Evolutionary conservation across 495 filamentous ascomycete genomes (phyloP).

Genomic region (Aspergillus funiculosus): DNA sequence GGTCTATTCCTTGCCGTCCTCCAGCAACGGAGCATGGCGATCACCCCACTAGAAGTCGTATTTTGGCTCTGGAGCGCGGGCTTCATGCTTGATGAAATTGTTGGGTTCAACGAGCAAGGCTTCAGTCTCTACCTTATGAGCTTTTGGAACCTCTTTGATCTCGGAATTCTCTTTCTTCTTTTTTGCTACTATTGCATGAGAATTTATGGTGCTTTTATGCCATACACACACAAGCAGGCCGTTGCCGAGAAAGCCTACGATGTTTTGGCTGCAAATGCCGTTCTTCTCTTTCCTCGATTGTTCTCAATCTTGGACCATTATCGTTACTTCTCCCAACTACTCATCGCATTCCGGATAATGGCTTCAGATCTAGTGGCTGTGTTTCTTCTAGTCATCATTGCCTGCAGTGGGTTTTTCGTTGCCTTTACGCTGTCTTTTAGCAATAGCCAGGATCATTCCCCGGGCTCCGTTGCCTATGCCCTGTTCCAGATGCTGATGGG

Average conservation of each 20-base stretch:
- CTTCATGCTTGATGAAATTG: slow-evolving; percentile 93
- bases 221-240: slow-evolving; percentile 55
- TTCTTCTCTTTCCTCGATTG: slow-evolving; percentile 81
- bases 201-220: slow-evolving; percentile 74
- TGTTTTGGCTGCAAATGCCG: slow-evolving; percentile 79
- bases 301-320: slow-evolving; percentile 92
- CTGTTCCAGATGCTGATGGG: slow-evolving; percentile 94
- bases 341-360: slow-evolving; percentile 92
- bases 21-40: slow-evolving; percentile 58
- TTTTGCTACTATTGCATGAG: slow-evolving; percentile 84
- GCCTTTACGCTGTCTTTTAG: slow-evolving; percentile 80
- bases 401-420: slow-evolving; percentile 89
- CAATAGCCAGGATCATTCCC: slow-evolving; percentile 51
- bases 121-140: slow-evolving; percentile 94
- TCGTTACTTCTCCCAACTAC: slow-evolving; percentile 86
- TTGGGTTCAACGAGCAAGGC: slow-evolving; percentile 88
- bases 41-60: slow-evolving; percentile 74
- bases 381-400: slow-evolving; percentile 73
- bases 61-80: slow-evolving; percentile 98
- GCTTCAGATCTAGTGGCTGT: slow-evolving; percentile 80
- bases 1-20: slow-evolving; percentile 78
- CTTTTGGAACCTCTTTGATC: slow-evolving; percentile 92
- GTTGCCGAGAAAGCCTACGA: slow-evolving; percentile 82
- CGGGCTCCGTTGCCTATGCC: slow-evolving; percentile 64
- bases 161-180: slow-evolving; percentile 80